Base-by-base conservation (phyloP, 2,329 filamentous ascomycete genomes). In the Xylaria sp. region DNA sequence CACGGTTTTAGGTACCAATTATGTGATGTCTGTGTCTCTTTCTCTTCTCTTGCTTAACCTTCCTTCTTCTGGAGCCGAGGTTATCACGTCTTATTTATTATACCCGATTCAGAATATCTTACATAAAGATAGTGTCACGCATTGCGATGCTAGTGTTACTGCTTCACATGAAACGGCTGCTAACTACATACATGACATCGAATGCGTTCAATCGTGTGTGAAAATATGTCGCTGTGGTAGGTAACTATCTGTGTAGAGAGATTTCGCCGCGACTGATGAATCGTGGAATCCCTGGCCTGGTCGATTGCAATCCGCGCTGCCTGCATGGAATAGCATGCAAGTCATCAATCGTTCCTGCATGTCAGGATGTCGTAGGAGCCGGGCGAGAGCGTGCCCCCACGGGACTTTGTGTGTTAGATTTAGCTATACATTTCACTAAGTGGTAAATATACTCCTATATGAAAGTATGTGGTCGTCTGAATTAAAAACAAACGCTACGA, bases 321-420 rank as follows among this genome's bases (percentile, higher is more conserved):
- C 42, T 66, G 58, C 57, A 66, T 65, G 64, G 63, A 33, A 36
- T n/a, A 13, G 40, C 54, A 66, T 69, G 67, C 69, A 67, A 40
- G 69, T 71, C 69, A 69, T 69, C 63, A 46, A 56, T 63, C 31
- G 67, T 71, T 69, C 69, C 69, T 71, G 69, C 67, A 71, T 69
- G 62, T 42, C 20, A 31, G 61, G 20, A 38, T 38, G n/a, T 60
- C 53, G 31, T 33, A 36, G 33, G 48, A 60, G 62, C 38, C 11
- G 62, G 62, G 26, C 42, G 57, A 59, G 23, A 53, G 13, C 44
- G 38, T 28, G 13, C 44, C 51, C 36, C 51, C 49, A 63, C 53
- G 53, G 44, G 0, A 13, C 5, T 53, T 66, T 48, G 23, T 26
- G 9, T 48, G 17, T n/a, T 53, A 38, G n/a, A 36, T 54, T 5